Conservation (phyloP, 768 basidiomycete genomes). For the Pleurotus tuber-regium region DNA sequence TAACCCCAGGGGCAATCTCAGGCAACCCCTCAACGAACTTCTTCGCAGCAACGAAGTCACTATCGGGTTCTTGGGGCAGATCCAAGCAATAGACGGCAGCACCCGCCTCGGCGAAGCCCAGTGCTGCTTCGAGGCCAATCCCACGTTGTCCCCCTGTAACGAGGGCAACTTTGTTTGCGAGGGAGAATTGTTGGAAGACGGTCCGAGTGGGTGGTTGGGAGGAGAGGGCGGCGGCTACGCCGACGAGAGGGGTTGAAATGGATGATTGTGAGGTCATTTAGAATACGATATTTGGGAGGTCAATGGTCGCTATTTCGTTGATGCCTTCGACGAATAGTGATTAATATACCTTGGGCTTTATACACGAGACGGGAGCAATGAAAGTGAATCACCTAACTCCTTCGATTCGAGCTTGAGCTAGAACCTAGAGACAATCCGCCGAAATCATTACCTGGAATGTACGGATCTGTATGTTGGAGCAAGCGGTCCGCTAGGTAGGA, state of each 20-base stretch:
- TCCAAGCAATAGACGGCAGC: slow-evolving; percentile 65
- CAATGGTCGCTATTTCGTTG: no score
- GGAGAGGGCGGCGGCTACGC: slow-evolving; percentile 15
- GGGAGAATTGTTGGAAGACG: slow-evolving; percentile 34
- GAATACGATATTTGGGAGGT: no score
- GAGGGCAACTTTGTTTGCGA: slow-evolving; percentile 33
- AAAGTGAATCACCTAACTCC: no score
- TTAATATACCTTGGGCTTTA: no score
- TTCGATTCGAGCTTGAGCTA: no score
- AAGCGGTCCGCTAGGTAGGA: no score
- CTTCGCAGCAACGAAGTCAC: slow-evolving; percentile 47
- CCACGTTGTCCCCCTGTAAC: slow-evolving; percentile 44
- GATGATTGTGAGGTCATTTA: no score
- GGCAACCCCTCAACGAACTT: slow-evolving; percentile 38
- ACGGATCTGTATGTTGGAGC: no score
- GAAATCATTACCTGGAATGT: no score
- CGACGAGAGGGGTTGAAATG: slow-evolving; percentile 8
- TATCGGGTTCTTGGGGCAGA: slow-evolving; percentile 44
- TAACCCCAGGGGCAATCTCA: slow-evolving; percentile 11
- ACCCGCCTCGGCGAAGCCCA: slow-evolving; percentile 53
- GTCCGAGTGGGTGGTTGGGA: slow-evolving; percentile 32
- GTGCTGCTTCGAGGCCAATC: slow-evolving; percentile 56
- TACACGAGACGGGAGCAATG: no score
- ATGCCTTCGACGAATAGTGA: no score
- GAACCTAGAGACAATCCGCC: no score